These are phyloP conservation scores for Pseudogymnoascus sp. DNA, from an alignment of 2,329 filamentous ascomycete genomes.

Conservation along the genomic window DNA sequence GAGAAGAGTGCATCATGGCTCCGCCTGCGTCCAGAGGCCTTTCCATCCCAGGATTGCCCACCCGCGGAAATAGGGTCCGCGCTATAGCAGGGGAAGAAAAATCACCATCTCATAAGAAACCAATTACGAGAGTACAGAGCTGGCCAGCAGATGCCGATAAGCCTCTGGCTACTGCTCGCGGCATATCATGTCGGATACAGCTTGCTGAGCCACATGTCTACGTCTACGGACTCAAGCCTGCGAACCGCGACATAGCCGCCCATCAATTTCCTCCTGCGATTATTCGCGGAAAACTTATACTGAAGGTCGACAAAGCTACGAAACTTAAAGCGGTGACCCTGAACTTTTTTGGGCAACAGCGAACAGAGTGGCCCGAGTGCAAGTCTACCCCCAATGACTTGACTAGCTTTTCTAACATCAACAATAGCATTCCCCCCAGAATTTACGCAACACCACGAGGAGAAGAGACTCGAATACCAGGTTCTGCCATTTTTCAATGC, in stretches of 20 bases:
- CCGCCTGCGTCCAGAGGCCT: not conserved
- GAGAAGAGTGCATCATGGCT: not conserved
- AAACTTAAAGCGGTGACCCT: slow-evolving; percentile 90
- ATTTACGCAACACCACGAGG: slow-evolving; percentile 75
- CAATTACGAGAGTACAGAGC: slow-evolving; percentile 28
- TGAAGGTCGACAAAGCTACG: slow-evolving; percentile 77
- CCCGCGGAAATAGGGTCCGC: not conserved
- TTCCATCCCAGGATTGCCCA: not conserved
- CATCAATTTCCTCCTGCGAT: slow-evolving; percentile 53
- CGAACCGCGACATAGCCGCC: slow-evolving; percentile 38
- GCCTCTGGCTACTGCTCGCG: slow-evolving; percentile 70
- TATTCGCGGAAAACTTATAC: slow-evolving; percentile 71
- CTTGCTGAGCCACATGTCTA: slow-evolving; percentile 76
- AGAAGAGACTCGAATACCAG: slow-evolving; percentile 78
- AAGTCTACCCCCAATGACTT: slow-evolving; percentile 32
- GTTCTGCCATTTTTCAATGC: slow-evolving; percentile 90
- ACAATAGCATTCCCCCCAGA: slow-evolving; percentile 67
- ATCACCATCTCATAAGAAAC: slow-evolving; percentile 14
- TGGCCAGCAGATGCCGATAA: slow-evolving; percentile 45
- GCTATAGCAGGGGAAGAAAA: slow-evolving; percentile 28
- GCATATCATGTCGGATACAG: slow-evolving; percentile 63
- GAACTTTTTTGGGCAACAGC: slow-evolving; percentile 74
- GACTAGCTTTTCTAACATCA: not conserved
- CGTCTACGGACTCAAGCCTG: slow-evolving; percentile 68
- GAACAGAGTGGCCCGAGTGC: slow-evolving; percentile 94